Base-by-base conservation (phyloP, 371 early-diverging fungal species). In the Saksenaea vasiformis region DNA sequence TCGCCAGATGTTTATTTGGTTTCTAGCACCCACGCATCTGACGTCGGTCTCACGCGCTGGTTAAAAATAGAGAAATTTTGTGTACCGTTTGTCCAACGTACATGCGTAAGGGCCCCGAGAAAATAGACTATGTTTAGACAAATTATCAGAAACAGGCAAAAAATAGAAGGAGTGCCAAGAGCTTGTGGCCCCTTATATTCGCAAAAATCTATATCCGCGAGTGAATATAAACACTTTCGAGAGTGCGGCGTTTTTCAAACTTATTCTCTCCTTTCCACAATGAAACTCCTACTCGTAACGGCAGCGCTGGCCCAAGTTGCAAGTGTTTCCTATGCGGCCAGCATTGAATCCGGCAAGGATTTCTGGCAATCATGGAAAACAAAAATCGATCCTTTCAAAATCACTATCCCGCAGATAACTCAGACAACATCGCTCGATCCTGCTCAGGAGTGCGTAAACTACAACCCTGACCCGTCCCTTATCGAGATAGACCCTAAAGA, bases 341-440 rank as follows among this genome's bases (percentile, higher is more conserved):
- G 51, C 24, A 22, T 47, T 11, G 51, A 47, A 22, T 17, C 51
- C 22, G 51, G 51, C 51, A 47, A 47, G 68, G 56, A 63, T 56
- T 58, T 68, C 67, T 39, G 56, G 56, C 19, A 56, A 17, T 43
- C 64, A 39, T 74, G 66, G 65, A 65, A 63, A 19, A 62, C 67
- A 26, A 60, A 47, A 22, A 58, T 72, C 14, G 66, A 78, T 60
- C 78, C 78, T 36, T 56, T 62, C 9, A 72, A 74, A 22, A 67
- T 78, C 44, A 60, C 31, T 22, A 47, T 74, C 24, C 78, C 78
- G 27, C 19, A 64, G 22, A 78, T 75, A 35, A 70, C 78, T 31
- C 78, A 78, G 62, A 71, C 68, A 13, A 72, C 75, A 9, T 72
- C 73, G 11, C 41, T 62, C 37, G 69, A 74, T 56, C 61, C 51